Evolutionary conservation across 75 land plant species (phyloP).

Genomic region (Cupressus sempervirens): DNA sequence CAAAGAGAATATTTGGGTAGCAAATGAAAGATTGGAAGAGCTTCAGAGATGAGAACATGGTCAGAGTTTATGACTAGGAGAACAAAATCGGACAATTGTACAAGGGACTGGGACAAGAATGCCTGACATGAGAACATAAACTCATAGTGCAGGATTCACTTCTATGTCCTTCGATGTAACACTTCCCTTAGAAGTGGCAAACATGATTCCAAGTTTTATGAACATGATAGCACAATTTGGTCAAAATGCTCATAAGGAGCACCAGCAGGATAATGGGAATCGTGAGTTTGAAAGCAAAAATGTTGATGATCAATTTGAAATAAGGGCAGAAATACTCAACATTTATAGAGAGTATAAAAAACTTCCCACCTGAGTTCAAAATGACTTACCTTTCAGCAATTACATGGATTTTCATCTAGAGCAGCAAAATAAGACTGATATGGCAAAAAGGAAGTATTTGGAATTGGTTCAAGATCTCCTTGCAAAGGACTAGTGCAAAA

Average conservation of each 20-base stretch:
- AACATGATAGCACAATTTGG: slow-evolving; percentile 22
- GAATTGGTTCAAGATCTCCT: too few species aligned
- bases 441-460: too few species aligned
- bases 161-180: slow-evolving; percentile 8
- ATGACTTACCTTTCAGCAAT: too few species aligned
- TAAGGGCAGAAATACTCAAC: too few species aligned
- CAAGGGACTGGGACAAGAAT: background rate
- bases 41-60: slow-evolving; percentile 3
- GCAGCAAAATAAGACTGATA: too few species aligned
- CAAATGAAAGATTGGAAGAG: slow-evolving; percentile 42
- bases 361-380: too few species aligned
- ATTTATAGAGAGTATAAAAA: too few species aligned
- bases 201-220: slow-evolving; percentile 21
- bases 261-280: slow-evolving; percentile 1
- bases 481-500: too few species aligned
- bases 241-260: slow-evolving; percentile 1
- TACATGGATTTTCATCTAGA: too few species aligned
- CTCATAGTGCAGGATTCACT: background rate
- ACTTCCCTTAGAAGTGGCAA: slow-evolving; percentile 22
- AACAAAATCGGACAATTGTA: slow-evolving; percentile 4
- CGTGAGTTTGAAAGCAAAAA: background rate
- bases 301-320: slow-evolving; percentile 5
- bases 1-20: slow-evolving; percentile 59
- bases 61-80: slow-evolving; percentile 11
- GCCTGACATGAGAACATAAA: background rate